Evolutionary conservation across 192 early-diverging fungal species (phyloP).

Genomic region (Entomortierella lignicola): DNA sequence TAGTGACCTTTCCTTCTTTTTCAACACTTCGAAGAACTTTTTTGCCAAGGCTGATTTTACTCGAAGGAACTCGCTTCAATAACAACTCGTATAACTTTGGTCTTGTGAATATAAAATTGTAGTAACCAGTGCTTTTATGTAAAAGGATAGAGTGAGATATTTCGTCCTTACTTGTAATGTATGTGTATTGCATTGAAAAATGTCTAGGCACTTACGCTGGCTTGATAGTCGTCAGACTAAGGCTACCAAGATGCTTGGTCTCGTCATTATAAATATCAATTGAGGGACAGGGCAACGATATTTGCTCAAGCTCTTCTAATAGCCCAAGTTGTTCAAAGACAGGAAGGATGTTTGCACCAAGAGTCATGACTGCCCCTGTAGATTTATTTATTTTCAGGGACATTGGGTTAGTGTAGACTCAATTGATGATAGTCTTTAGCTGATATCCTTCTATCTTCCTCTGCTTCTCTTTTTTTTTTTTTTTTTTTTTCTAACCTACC

Average conservation of each 20-base stretch:
- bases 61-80: background rate
- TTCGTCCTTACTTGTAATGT: too few species aligned
- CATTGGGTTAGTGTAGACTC: background rate
- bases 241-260: background rate
- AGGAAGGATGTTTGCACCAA: slow-evolving; percentile 4
- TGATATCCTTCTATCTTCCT: too few species aligned
- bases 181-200: too few species aligned
- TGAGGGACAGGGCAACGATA: background rate
- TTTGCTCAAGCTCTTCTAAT: background rate
- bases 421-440: background rate
- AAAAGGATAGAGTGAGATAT: too few species aligned
- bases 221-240: background rate
- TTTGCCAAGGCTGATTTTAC: slow-evolving; percentile 13
- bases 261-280: background rate
- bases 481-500: background rate
- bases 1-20: background rate
- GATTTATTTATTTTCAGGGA: background rate
- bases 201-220: slow-evolving; percentile 4
- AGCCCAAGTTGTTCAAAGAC: slow-evolving; percentile 22
- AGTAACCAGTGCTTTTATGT: slow-evolving; percentile 9
- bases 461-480: too few species aligned
- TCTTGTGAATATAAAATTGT: background rate
- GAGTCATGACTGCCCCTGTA: slow-evolving; percentile 8
- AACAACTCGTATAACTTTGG: slow-evolving; percentile 5
- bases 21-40: background rate